These are phyloP conservation scores for Auricularia sp. DNA, from an alignment of 768 basidiomycete species.

Conservation along the genomic window DNA sequence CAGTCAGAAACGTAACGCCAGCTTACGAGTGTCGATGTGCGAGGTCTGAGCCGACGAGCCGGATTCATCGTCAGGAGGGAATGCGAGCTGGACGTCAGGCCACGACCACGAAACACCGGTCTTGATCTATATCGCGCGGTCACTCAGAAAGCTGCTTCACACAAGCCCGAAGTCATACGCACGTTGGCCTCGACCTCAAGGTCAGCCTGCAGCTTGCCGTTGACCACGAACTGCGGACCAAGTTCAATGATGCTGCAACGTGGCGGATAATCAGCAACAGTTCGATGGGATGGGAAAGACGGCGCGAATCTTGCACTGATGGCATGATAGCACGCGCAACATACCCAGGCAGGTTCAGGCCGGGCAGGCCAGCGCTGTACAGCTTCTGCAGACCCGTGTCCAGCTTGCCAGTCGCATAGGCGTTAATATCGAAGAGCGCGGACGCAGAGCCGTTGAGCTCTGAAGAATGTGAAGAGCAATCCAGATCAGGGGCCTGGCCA, in stretches of 20 bases:
- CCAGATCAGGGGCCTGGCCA: slow-evolving; percentile 19
- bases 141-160: too few species aligned
- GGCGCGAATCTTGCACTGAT: background rate
- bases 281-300: background rate
- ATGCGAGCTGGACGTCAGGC: slow-evolving; percentile 15
- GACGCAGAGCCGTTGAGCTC: slow-evolving; percentile 1
- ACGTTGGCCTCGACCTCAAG: slow-evolving; percentile 31
- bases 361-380: slow-evolving; percentile 34
- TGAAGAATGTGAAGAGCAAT: background rate
- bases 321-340: slow-evolving; percentile 2
- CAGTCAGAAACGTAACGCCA: background rate
- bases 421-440: slow-evolving; percentile 1
- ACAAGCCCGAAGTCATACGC: slow-evolving; percentile 15
- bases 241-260: slow-evolving; percentile 31
- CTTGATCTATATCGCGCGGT: slow-evolving; percentile 6
- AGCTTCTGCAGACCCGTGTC: slow-evolving; percentile 34
- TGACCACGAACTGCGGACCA: slow-evolving; percentile 38
- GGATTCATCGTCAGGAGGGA: slow-evolving; percentile 23
- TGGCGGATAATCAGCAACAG: background rate
- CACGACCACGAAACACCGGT: background rate
- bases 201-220: slow-evolving; percentile 25
- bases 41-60: slow-evolving; percentile 2
- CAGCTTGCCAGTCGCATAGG: slow-evolving; percentile 22
- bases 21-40: slow-evolving; percentile 1
- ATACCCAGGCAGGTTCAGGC: slow-evolving; percentile 40